A percentile compares a stretch with the other conserved stretches of the same genome.
phyloP scores from a whole-genome alignment of 768 basidiomycete species.

The Pleurotus eryngii region DNA sequence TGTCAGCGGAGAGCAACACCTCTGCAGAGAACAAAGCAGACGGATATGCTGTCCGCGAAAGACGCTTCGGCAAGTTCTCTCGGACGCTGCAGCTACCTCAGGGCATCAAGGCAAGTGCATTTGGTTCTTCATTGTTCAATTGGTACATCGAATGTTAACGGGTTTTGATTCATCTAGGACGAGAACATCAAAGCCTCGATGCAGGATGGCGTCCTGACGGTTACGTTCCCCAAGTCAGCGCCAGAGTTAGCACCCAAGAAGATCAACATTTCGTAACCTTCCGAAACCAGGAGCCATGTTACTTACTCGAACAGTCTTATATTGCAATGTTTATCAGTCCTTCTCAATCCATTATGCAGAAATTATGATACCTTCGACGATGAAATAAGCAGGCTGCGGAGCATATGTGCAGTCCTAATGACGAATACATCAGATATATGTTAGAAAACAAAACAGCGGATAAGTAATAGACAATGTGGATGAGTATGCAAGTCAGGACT shows the following conservation, averaged over 20 bases:
- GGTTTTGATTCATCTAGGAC: not conserved
- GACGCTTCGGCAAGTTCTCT: conserved; percentile 44
- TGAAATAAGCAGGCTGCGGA: no score
- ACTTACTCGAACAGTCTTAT: no score
- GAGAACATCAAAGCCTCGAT: conserved; percentile 13
- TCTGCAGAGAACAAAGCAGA: conserved; percentile 33
- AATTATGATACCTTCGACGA: no score
- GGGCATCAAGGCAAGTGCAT: conserved; percentile 46
- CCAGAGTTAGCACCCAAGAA: conserved; percentile 14
- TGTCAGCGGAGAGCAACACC: conserved; percentile 47
- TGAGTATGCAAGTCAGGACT: no score
- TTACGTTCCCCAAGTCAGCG: conserved; percentile 14
- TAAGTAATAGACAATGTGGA: no score
- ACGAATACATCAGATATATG: no score
- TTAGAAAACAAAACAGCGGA: no score
- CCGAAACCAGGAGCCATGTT: no score
- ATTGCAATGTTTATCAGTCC: no score
- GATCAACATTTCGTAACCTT: conserved; percentile 8
- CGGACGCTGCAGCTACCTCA: conserved; percentile 50
- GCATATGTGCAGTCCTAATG: no score
- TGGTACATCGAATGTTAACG: not conserved
- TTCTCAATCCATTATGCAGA: no score
- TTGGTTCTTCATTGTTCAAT: not conserved
- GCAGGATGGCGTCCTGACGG: conserved; percentile 14
- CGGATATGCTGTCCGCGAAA: conserved; percentile 47